Conservation (phyloP, 2,329 filamentous ascomycete genomes). For the Colletotrichum shisoi region DNA sequence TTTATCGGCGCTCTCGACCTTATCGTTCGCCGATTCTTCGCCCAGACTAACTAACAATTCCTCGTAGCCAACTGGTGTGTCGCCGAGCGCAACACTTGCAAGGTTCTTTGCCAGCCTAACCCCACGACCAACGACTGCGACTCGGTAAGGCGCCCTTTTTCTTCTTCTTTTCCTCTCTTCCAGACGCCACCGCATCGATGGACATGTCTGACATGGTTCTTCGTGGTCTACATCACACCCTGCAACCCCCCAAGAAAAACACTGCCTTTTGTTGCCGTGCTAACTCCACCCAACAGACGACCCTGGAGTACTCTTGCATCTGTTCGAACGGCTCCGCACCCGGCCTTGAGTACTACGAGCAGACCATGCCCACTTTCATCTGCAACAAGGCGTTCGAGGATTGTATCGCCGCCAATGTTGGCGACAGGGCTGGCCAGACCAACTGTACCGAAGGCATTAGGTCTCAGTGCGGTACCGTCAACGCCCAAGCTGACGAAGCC, state of each 20-base stretch:
- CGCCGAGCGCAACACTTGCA: conserved; percentile 61
- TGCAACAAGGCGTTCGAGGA: conserved; percentile 59
- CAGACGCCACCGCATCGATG: neutral
- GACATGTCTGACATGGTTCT: neutral
- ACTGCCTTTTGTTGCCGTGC: neutral
- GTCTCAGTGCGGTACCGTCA: conserved; percentile 57
- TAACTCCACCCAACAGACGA: conserved; percentile 46
- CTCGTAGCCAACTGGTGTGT: conserved; percentile 61
- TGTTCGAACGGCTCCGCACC: conserved; percentile 61
- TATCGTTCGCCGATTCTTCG: neutral
- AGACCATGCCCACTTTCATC: conserved; percentile 63
- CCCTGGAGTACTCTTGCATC: conserved; percentile 58
- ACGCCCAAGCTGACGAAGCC: conserved; percentile 19
- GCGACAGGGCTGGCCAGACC: conserved; percentile 54
- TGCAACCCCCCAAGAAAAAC: neutral
- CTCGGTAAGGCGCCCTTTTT: conserved; percentile 51
- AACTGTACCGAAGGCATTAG: conserved; percentile 59
- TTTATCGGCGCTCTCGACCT: neutral
- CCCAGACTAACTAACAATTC: conserved; percentile 1
- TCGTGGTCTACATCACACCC: conserved; percentile 4
- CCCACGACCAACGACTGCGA: conserved; percentile 56
- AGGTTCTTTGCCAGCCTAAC: conserved; percentile 54
- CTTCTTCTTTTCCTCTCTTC: neutral
- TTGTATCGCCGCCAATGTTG: conserved; percentile 56
- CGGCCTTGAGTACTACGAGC: conserved; percentile 61